Conservation (phyloP, 208 protist species). For the Acanthamoeba triangularis region DNA sequence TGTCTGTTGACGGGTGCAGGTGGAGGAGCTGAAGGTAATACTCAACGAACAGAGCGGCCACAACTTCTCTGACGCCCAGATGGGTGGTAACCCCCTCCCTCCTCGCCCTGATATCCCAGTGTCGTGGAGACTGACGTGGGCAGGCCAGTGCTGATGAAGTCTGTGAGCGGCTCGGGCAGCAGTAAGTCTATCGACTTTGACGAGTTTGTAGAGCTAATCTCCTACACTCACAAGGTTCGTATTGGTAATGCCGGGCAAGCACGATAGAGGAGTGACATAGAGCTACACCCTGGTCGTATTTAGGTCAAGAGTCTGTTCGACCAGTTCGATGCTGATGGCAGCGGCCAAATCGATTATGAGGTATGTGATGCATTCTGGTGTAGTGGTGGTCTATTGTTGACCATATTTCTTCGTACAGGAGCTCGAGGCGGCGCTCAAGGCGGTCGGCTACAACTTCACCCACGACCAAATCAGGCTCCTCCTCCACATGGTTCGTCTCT, state of each 20-base stretch:
- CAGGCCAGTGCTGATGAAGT: neutral
- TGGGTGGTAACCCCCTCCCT: neutral
- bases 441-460: neutral
- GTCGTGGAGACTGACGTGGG: too few relatives aligned
- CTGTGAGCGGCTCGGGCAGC: neutral
- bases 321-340: neutral
- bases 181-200: neutral
- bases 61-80: neutral
- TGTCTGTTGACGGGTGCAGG: neutral
- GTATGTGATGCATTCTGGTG: neutral
- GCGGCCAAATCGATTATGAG: neutral
- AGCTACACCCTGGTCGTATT: neutral
- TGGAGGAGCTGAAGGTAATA: neutral
- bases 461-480: neutral
- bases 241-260: too few relatives aligned
- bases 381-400: too few relatives aligned
- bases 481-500: neutral
- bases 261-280: too few relatives aligned
- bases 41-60: neutral
- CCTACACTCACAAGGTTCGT: neutral
- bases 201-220: neutral
- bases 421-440: neutral
- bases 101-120: too few relatives aligned
- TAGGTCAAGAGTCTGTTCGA: neutral
- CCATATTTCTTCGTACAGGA: neutral